Evolutionary conservation across 2,329 filamentous ascomycete species (phyloP).

Genomic region (Colletotrichum theobromicola): DNA sequence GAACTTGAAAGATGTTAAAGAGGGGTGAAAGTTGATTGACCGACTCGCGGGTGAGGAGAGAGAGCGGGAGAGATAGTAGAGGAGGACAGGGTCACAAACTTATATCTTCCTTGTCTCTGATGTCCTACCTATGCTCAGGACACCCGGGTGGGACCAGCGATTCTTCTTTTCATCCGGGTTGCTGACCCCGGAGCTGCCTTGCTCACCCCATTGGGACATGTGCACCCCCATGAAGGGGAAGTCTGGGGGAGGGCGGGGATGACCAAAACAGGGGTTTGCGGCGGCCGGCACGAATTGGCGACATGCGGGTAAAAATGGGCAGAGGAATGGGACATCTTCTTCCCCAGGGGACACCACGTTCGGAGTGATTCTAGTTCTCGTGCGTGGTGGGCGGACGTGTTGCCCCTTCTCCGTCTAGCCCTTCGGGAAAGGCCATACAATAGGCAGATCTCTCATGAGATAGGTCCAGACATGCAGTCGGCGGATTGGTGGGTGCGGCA

Average conservation of each 20-base stretch:
- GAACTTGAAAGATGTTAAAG: background rate
- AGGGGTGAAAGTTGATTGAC: conserved; percentile 9
- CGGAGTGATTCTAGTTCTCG: background rate
- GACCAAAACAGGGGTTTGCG: conserved; percentile 21
- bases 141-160: background rate
- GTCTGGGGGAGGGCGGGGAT: conserved; percentile 8
- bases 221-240: conserved; percentile 1
- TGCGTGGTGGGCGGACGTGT: background rate
- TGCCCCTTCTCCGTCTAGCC: background rate
- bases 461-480: background rate
- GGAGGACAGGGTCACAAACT: background rate
- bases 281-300: conserved; percentile 18
- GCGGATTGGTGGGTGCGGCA: conserved; percentile 5
- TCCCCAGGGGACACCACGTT: background rate
- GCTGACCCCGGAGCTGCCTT: conserved; percentile 14
- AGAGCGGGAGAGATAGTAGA: background rate
- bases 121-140: background rate
- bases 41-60: conserved; percentile 15
- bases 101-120: background rate
- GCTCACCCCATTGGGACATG: conserved; percentile 11
- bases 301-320: conserved; percentile 24
- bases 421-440: background rate
- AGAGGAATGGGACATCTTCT: conserved; percentile 18
- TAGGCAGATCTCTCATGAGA: background rate
- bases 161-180: background rate